Base-by-base conservation (phyloP, 176 grass and related monocot species). In the Luzula sylvatica region DNA sequence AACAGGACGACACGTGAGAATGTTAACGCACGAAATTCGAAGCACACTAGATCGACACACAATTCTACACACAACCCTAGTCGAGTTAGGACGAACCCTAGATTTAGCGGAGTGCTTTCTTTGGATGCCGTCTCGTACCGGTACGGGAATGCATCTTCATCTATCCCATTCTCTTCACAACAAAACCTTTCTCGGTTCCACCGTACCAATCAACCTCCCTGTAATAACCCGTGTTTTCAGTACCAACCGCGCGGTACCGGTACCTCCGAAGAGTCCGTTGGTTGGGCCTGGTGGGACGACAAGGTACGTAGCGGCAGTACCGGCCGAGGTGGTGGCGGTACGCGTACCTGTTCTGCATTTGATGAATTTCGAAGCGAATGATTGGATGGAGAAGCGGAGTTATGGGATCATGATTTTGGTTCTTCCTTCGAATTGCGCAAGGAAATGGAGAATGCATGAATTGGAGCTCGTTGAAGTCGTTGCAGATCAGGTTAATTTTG, bases 21-120 rank as follows among this genome's bases (percentile, higher is more conserved):
- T 94, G 83, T 82, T 94, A 27, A 94, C 79, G 3, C 88, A 94
- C 42, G 88, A 94, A 74, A 94, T 94, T 66, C 72, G 88, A 46
- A 94, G 78, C 60, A 87, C 88, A 5, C 88, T 94, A 51, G 79
- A 94, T 55, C 69, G 88, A 9, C 75, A 87, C 24, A 94, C 88
- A 18, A 87, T 94, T 69, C 49, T 94, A 44, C 78, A 64, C 60
- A 94, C 83, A 42, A 94, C 88, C 5, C 72, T 94, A 51, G 75
- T 94, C 41, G 83, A 94, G 38, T 49, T 94, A 32, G 75, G 55
- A 61, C 78, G 83, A 39, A 87, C 75, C 22, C 69, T 94, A 65
- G 56, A 21, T 50, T 76, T 94, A 65, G 79, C 75, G 3, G 83
- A 87, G 50, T 94, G 88, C 65, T 82, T 75, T 3, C 23, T 94